These are phyloP conservation scores for Aspergillus thermomutatus DNA, from an alignment of 2,329 filamentous ascomycete genomes.

Conservation along the genomic window DNA sequence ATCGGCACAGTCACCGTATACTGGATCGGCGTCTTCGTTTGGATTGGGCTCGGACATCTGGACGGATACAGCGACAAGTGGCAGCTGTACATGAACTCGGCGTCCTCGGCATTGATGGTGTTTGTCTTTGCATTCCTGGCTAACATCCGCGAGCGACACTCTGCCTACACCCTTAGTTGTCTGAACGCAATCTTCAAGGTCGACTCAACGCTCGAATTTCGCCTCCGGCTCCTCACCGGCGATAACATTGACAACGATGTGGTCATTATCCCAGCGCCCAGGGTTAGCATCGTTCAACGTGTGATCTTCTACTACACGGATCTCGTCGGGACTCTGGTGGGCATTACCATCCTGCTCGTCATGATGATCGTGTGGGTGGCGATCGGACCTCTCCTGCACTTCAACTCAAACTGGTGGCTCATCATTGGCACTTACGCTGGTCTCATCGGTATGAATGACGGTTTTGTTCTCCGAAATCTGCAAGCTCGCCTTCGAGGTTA, in stretches of 20 bases:
- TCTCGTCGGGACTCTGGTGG: conserved; percentile 40
- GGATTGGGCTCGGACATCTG: conserved; percentile 1
- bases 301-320: conserved; percentile 36
- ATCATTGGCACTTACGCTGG: conserved; percentile 48
- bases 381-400: conserved; percentile 37
- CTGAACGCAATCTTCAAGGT: conserved; percentile 19
- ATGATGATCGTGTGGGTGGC: conserved; percentile 39
- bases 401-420: conserved; percentile 45
- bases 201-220: conserved; percentile 13
- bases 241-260: conserved; percentile 29
- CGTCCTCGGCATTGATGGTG: conserved; percentile 43
- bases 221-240: conserved; percentile 14
- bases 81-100: conserved; percentile 32
- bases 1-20: background rate
- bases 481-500: conserved; percentile 23
- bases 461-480: conserved; percentile 45
- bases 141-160: conserved; percentile 19
- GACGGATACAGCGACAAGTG: background rate
- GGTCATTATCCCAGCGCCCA: conserved; percentile 30
- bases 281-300: conserved; percentile 30
- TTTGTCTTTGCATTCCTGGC: conserved; percentile 32
- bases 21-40: conserved; percentile 1
- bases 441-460: conserved; percentile 43
- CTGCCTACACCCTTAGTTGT: conserved; percentile 10
- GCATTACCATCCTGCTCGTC: conserved; percentile 35